Percentiles rank a stretch among this genome's conserved stretches.
Evolutionary conservation across 73 alveolate species (phyloP).

Genomic region (Paramecium tetraurelia): DNA sequence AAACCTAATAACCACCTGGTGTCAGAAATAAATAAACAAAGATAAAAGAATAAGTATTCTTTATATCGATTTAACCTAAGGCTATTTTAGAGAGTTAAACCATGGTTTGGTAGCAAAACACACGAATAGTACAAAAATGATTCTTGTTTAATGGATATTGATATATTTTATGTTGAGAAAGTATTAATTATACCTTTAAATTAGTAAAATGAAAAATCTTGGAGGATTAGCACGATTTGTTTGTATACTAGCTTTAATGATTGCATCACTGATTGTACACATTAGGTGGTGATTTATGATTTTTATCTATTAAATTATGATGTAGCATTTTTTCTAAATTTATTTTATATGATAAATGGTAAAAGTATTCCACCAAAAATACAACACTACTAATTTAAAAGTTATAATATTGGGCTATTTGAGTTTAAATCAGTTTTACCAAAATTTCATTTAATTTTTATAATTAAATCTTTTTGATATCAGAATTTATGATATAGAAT

Average conservation of each 20-base stretch:
- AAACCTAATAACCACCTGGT: not conserved
- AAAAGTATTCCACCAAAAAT: not conserved
- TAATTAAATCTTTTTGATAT: not conserved
- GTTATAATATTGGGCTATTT: too few species aligned
- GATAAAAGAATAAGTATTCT: constrained; percentile 46
- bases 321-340: not conserved
- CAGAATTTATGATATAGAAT: not conserved
- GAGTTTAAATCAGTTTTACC: too few species aligned
- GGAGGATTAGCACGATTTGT: not conserved
- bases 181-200: not conserved
- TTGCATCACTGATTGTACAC: constrained; percentile 8
- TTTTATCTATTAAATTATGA: not conserved
- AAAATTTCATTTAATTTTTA: too few species aligned
- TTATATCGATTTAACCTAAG: not conserved
- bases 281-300: not conserved
- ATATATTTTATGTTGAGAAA: not conserved
- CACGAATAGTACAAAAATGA: not conserved
- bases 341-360: too few species aligned
- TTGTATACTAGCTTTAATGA: not conserved
- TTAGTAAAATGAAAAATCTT: not conserved
- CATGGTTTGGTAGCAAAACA: not conserved
- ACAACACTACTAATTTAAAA: not conserved
- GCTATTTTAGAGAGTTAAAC: not conserved
- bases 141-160: not conserved
- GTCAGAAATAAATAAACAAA: not conserved